Evolutionary conservation across 306 rosid genomes (phyloP).

Genomic region (Rosa persica): DNA sequence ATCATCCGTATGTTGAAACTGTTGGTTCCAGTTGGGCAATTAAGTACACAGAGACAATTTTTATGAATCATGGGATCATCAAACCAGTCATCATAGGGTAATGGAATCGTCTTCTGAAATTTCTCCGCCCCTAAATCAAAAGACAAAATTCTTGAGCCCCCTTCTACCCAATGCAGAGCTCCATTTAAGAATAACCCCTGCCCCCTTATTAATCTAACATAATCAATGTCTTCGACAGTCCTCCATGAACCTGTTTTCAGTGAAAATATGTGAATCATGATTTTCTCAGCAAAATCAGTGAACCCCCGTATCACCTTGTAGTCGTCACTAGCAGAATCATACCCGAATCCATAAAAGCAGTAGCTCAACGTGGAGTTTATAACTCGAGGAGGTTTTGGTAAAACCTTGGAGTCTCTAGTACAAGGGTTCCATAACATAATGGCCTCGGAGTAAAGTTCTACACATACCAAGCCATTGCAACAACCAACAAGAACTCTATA

Average conservation of each 20-base stretch:
- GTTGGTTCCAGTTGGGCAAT: background rate
- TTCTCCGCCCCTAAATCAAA: background rate
- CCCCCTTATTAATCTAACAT: background rate
- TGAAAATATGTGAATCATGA: background rate
- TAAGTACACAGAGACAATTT: background rate
- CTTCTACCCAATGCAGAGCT: background rate
- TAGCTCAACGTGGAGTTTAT: too few relatives aligned
- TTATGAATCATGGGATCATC: background rate
- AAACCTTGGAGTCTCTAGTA: background rate
- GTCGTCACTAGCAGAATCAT: background rate
- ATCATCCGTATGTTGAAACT: background rate
- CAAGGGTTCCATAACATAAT: background rate
- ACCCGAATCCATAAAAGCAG: background rate
- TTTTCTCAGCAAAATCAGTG: background rate
- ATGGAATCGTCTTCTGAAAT: background rate
- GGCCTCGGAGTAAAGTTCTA: background rate
- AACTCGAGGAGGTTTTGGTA: background rate
- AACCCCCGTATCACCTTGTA: background rate
- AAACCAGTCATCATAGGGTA: background rate
- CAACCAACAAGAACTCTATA: background rate
- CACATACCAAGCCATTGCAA: background rate
- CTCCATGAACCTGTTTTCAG: background rate
- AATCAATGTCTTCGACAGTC: background rate
- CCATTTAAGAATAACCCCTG: background rate
- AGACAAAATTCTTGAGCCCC: background rate